Evolutionary conservation across 305 asterid genomes (phyloP).

Genomic region (Lippia alba): DNA sequence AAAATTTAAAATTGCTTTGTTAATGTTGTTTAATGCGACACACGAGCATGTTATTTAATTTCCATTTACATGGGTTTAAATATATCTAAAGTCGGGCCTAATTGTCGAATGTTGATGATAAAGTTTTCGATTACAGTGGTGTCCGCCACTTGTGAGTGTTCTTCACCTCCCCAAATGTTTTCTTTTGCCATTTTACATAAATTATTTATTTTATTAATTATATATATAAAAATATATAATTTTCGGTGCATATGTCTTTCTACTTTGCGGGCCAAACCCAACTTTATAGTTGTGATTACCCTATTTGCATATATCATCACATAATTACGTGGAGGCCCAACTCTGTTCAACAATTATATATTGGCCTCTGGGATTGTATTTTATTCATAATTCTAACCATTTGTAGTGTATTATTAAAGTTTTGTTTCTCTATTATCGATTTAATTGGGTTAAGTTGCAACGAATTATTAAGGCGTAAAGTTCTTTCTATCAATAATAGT

Average conservation of each 20-base stretch:
- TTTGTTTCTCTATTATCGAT: too few species aligned
- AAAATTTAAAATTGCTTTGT: too few species aligned
- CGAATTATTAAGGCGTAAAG: too few species aligned
- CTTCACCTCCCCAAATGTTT: conserved; percentile 38
- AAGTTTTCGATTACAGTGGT: conserved; percentile 22
- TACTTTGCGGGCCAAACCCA: conserved; percentile 11
- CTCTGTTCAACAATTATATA: neutral
- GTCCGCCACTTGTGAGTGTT: conserved; percentile 37
- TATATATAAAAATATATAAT: neutral
- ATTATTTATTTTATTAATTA: too few species aligned
- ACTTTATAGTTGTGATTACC: neutral
- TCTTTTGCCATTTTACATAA: neutral
- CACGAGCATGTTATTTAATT: too few species aligned
- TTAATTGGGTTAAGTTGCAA: too few species aligned
- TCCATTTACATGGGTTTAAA: too few species aligned
- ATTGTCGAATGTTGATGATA: conserved; percentile 24
- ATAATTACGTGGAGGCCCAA: neutral
- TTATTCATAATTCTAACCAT: too few species aligned
- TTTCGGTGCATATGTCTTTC: conserved; percentile 17
- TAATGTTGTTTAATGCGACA: too few species aligned
- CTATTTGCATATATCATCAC: neutral
- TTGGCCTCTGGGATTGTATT: too few species aligned
- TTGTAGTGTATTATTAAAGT: too few species aligned
- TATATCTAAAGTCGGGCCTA: neutral
- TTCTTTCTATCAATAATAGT: too few species aligned